Evolutionary conservation across 2,329 filamentous ascomycete species (phyloP).

Genomic region (Ceratocystis harringtonii): DNA sequence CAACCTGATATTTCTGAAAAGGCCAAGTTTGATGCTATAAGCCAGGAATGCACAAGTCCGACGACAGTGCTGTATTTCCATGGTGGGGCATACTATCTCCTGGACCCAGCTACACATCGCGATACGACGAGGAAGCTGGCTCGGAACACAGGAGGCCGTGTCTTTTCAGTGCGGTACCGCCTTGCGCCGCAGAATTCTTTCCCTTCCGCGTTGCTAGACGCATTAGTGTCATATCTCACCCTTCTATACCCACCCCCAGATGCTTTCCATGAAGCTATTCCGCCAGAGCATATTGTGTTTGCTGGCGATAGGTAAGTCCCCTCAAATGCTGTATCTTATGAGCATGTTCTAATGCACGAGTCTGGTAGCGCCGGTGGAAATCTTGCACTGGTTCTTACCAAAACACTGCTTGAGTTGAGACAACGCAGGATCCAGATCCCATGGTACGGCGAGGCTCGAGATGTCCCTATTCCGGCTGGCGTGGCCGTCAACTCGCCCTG

Average conservation of each 20-base stretch:
- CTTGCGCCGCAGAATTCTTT: constrained; percentile 62
- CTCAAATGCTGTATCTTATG: not conserved
- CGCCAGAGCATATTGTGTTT: constrained; percentile 52
- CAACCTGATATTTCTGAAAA: constrained; percentile 44
- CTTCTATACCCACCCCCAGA: constrained; percentile 56
- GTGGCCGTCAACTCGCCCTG: constrained; percentile 50
- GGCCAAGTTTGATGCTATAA: constrained; percentile 50
- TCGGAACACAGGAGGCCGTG: constrained; percentile 49
- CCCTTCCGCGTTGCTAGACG: constrained; percentile 59
- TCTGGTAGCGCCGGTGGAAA: constrained; percentile 53
- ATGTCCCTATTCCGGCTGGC: constrained; percentile 52
- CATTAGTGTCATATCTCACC: constrained; percentile 54
- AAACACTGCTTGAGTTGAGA: constrained; percentile 50
- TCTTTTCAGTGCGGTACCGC: constrained; percentile 59
- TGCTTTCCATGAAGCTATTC: constrained; percentile 50
- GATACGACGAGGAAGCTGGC: constrained; percentile 44
- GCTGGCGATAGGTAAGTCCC: constrained; percentile 46
- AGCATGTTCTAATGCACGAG: not conserved
- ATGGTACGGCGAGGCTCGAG: constrained; percentile 45
- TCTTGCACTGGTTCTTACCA: constrained; percentile 49
- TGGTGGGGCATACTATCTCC: constrained; percentile 58
- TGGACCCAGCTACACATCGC: constrained; percentile 56
- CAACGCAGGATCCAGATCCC: constrained; percentile 32
- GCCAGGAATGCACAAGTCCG: constrained; percentile 48
- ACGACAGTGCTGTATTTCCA: constrained; percentile 60